Evolutionary conservation across 331 rosid genomes (phyloP).

Genomic region (Rhamnella rubrinervis): DNA sequence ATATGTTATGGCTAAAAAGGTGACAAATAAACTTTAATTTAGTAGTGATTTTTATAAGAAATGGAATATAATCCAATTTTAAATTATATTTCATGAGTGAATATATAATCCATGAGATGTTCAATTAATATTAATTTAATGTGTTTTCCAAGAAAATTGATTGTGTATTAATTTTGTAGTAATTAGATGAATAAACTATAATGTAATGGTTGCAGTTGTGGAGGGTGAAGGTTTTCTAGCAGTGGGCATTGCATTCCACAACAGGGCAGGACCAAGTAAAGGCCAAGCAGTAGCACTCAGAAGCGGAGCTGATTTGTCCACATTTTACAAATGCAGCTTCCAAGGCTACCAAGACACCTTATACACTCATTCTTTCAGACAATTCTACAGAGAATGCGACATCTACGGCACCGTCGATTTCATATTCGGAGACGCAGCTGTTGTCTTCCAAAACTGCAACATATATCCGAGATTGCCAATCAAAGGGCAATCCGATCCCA

Average conservation of each 20-base stretch:
- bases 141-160: no score
- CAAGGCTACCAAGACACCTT: constrained; percentile 78
- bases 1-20: no score
- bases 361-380: constrained; percentile 62
- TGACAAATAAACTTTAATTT: no score
- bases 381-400: constrained; percentile 75
- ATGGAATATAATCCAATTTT: no score
- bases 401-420: constrained; percentile 61
- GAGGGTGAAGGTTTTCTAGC: constrained; percentile 63
- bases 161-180: no score
- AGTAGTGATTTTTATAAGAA: no score
- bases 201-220: constrained; percentile 36
- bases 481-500: constrained; percentile 34
- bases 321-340: constrained; percentile 71
- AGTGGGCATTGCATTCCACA: constrained; percentile 55
- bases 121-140: no score
- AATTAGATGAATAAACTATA: no score
- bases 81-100: no score
- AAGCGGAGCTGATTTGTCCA: constrained; percentile 66
- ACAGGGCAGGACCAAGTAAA: constrained; percentile 69
- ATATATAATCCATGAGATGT: no score
- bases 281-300: constrained; percentile 76
- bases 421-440: constrained; percentile 47
- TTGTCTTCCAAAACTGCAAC: constrained; percentile 33
- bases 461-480: constrained; percentile 23